Conservation (phyloP, 352 stramenopile species). For the Globisporangium emineosum region DNA sequence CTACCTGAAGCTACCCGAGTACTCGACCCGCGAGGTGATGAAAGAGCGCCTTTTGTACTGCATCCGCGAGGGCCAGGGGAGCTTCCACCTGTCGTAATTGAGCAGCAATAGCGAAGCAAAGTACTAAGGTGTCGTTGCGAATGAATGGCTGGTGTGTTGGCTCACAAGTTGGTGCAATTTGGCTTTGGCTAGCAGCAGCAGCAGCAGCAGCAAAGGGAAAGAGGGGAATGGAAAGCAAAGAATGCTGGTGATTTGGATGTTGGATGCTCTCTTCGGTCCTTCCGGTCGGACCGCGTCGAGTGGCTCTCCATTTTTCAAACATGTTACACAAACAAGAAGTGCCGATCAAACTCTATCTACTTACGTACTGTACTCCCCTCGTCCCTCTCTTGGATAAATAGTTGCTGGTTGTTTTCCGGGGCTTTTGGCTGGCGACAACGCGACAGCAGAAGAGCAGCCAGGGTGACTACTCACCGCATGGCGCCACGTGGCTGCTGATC, state of each 20-base stretch:
- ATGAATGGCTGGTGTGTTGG: neutral
- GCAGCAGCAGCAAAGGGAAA: neutral
- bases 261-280: constrained; percentile 5
- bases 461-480: neutral
- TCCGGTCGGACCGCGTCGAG: constrained; percentile 14
- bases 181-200: neutral
- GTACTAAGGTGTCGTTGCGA: neutral
- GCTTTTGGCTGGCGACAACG: neutral
- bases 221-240: neutral
- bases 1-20: constrained; percentile 91
- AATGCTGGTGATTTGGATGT: neutral
- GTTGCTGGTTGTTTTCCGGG: constrained; percentile 1
- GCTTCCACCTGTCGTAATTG: constrained; percentile 74
- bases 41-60: constrained; percentile 71
- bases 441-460: constrained; percentile 1
- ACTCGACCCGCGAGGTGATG: constrained; percentile 78
- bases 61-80: constrained; percentile 83
- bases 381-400: constrained; percentile 8
- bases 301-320: constrained; percentile 9
- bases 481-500: neutral
- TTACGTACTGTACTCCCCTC: constrained; percentile 1
- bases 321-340: neutral
- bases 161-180: neutral
- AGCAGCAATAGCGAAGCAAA: neutral
- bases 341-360: constrained; percentile 14